A percentile compares a stretch with the other conserved stretches of the same genome.
phyloP scores from a whole-genome alignment of 2,329 filamentous ascomycete genomes.

The Penicillium janthinellum region DNA sequence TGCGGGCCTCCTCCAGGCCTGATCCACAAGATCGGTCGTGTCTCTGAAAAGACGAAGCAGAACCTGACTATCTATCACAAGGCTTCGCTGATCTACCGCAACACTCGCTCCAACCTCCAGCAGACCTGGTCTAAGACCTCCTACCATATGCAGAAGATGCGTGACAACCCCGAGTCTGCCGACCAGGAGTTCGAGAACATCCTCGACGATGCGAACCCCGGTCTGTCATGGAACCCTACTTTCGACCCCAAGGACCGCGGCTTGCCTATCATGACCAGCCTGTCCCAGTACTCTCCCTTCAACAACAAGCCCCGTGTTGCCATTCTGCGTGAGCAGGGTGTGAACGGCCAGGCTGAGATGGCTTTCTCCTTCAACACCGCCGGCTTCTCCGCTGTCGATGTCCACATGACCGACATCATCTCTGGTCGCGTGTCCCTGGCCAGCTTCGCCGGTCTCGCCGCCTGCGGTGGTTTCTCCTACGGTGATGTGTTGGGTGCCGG shows the following conservation, averaged over 20 bases:
- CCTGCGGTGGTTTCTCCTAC: conserved; percentile 97
- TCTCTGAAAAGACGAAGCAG: conserved; percentile 69
- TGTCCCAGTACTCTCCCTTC: conserved; percentile 60
- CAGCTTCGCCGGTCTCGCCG: conserved; percentile 83
- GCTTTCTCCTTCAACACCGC: conserved; percentile 91
- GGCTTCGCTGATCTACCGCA: conserved; percentile 66
- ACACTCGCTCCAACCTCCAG: conserved; percentile 73
- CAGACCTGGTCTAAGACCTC: conserved; percentile 88
- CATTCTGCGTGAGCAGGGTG: conserved; percentile 91
- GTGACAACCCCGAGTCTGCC: conserved; percentile 85
- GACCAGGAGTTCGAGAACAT: conserved; percentile 80
- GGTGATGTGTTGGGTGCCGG: conserved; percentile 92
- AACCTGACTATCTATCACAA: conserved; percentile 74
- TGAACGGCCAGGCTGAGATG: conserved; percentile 97
- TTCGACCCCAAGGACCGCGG: conserved; percentile 79
- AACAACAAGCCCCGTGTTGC: conserved; percentile 74
- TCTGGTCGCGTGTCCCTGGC: conserved; percentile 76
- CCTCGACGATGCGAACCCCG: conserved; percentile 73
- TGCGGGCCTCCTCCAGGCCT: conserved; percentile 80
- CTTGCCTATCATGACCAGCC: conserved; percentile 66
- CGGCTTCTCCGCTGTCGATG: conserved; percentile 87
- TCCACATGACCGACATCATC: conserved; percentile 94
- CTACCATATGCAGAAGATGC: conserved; percentile 83
- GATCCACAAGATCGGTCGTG: conserved; percentile 80
- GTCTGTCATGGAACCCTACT: conserved; percentile 79